These are phyloP conservation scores for Taxillus chinensis DNA, from an alignment of 164 flowering plant species.

Conservation along the genomic window DNA sequence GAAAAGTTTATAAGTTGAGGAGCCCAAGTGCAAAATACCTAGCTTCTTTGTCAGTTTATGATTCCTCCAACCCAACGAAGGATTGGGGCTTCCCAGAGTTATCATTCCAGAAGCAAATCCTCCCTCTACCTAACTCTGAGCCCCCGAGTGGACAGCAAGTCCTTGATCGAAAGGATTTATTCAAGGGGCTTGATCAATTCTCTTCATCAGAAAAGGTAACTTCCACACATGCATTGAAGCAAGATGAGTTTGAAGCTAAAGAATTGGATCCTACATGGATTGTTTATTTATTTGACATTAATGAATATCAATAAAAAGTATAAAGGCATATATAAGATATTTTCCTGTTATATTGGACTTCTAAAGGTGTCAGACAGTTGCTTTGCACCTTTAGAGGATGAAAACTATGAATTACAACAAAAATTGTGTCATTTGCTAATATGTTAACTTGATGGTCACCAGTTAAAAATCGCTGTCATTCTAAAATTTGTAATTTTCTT, in stretches of 20 bases:
- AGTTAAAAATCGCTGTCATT: too few species aligned
- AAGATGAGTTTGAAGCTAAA: not conserved
- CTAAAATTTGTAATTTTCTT: too few species aligned
- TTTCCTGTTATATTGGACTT: too few species aligned
- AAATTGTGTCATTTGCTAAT: not conserved
- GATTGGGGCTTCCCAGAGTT: constrained; percentile 88
- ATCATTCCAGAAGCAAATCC: constrained; percentile 12
- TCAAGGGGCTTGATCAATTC: constrained; percentile 11
- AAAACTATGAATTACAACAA: not conserved
- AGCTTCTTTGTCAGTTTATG: constrained; percentile 58
- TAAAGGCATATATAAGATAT: too few species aligned
- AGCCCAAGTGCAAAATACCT: constrained; percentile 58
- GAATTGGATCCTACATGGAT: not conserved
- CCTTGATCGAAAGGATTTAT: constrained; percentile 6
- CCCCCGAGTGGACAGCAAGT: constrained; percentile 13
- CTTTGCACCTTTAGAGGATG: not conserved
- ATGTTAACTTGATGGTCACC: too few species aligned
- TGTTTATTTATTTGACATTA: too few species aligned
- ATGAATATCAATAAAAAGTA: too few species aligned
- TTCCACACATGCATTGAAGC: not conserved
- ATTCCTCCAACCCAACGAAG: constrained; percentile 88
- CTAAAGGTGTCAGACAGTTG: not conserved
- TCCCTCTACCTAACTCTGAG: constrained; percentile 7
- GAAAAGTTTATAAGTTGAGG: constrained; percentile 68
- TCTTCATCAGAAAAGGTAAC: constrained; percentile 36